Evolutionary conservation across 768 basidiomycete genomes (phyloP), one percentile per base, ranked within the genome.

Genomic region (Suillus hirtellus): DNA sequence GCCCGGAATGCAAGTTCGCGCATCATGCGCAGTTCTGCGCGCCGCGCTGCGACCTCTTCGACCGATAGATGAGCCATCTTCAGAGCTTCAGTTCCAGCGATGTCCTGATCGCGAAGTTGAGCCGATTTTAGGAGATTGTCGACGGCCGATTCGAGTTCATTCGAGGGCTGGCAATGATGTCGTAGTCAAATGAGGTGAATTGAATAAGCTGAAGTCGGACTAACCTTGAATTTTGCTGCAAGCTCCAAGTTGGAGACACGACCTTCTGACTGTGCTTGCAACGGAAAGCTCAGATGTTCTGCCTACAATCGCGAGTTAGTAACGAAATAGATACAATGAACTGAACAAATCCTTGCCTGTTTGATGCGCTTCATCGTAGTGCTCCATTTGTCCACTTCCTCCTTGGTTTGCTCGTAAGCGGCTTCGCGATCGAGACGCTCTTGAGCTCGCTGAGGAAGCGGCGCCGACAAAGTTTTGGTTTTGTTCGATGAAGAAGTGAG

Each of bases 1-100:
- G 94, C 94, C 5, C 96, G 88, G 78, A 96, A 97, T 80, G 95
- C 89, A 46, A 98, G 82, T 69, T 97, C 96, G 21, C 96, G 89
- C 86, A 93, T 93, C 71, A 87, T 86, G 42, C 92, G 86, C 12
- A 99, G 84, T 69, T 95, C 92, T 2, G 83, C 84, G 1, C 93
- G 87, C 0, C 95, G 88, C 7, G 87, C 83, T 4, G 87, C 86
- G 46, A 97, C 90, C 71, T 97, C 96, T 71, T 96, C 95, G 2
- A 92, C 82, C 7, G 86, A 87, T 19, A 96, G 82, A 63, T 92
- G 86, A 64, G 93, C 92, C 78, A 89, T 87, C 72, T 89, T 83
- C 19, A 96, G 84, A n/a, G 92, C 86, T 72, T 96, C 96, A 0
- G 88, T 89, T 63, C 90, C 76, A 10, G 78, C 77, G n/a, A 96